A percentile compares a stretch with the other conserved stretches of the same genome.
Evolutionary conservation across 495 filamentous ascomycete genomes (phyloP).

Genomic region (Ascodesmis nigricans): DNA sequence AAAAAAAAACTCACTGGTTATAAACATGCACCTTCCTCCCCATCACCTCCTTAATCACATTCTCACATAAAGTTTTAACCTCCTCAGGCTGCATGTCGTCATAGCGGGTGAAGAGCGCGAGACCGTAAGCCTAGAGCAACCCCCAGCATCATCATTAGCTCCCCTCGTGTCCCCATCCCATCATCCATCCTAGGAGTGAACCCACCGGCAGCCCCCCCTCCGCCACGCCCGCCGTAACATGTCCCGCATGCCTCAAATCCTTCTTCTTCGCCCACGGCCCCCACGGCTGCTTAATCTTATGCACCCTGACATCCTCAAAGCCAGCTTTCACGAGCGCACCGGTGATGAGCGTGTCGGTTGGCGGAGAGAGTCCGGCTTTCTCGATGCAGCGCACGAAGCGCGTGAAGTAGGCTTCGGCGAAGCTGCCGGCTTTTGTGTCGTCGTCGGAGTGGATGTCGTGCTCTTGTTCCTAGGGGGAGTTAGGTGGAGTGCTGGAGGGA

Average conservation of each 20-base stretch:
- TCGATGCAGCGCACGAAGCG: too few relatives aligned
- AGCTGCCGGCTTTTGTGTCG: too few relatives aligned
- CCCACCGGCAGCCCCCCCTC: slow-evolving; percentile 1
- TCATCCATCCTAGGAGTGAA: too few relatives aligned
- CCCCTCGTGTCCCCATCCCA: too few relatives aligned
- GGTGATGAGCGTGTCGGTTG: too few relatives aligned
- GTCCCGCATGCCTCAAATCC: neutral
- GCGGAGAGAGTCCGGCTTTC: too few relatives aligned
- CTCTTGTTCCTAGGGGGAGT: slow-evolving; percentile 35
- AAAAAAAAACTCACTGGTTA: too few relatives aligned
- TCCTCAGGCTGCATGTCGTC: neutral
- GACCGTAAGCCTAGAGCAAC: slow-evolving; percentile 3
- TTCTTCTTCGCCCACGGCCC: slow-evolving; percentile 2
- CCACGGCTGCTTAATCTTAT: neutral
- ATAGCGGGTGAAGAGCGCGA: neutral
- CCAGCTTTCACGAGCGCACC: neutral
- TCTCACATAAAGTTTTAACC: neutral
- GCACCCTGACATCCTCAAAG: neutral
- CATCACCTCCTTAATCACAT: neutral
- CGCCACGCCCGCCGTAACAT: neutral
- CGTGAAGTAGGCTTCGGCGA: too few relatives aligned
- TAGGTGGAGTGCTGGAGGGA: slow-evolving; percentile 27
- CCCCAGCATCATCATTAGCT: too few relatives aligned
- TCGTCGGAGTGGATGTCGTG: slow-evolving; percentile 26
- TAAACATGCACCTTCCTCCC: neutral